phyloP scores from a whole-genome alignment of 768 basidiomycete species.

The Hirschioporus abietinus region DNA sequence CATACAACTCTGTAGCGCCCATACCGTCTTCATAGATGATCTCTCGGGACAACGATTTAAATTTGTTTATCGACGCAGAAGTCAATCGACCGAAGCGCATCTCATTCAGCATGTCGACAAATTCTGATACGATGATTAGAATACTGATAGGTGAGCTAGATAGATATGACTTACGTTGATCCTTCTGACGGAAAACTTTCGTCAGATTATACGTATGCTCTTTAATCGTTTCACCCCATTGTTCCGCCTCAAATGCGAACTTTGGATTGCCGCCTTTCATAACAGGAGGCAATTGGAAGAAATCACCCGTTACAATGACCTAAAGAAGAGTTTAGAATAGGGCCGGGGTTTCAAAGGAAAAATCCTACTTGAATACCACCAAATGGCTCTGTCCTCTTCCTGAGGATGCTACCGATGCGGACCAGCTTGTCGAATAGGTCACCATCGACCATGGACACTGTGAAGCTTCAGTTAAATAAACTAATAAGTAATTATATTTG shows the following conservation, averaged over 20 bases:
- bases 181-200: constrained; percentile 92
- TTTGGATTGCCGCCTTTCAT: constrained; percentile 57
- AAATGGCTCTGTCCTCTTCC: constrained; percentile 67
- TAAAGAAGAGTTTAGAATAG: constrained; percentile 23
- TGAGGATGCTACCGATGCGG: constrained; percentile 56
- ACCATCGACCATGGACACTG: constrained; percentile 98
- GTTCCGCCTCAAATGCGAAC: constrained; percentile 88
- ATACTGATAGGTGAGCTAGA: background rate
- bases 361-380: constrained; percentile 83
- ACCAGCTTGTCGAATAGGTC: constrained; percentile 89
- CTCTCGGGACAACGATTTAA: constrained; percentile 63
- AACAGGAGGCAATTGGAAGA: constrained; percentile 97
- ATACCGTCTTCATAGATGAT: constrained; percentile 77
- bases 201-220: constrained; percentile 82
- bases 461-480: background rate
- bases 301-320: constrained; percentile 93
- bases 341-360: background rate
- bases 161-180: constrained; percentile 56
- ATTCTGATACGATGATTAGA: constrained; percentile 43
- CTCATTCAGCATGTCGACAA: constrained; percentile 95
- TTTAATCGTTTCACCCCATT: constrained; percentile 70
- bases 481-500: constrained; percentile 3
- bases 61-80: constrained; percentile 57
- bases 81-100: constrained; percentile 88
- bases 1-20: constrained; percentile 86